Base-by-base conservation (phyloP, 1,284 basidiomycete genomes). In the Malassezia globosa region DNA sequence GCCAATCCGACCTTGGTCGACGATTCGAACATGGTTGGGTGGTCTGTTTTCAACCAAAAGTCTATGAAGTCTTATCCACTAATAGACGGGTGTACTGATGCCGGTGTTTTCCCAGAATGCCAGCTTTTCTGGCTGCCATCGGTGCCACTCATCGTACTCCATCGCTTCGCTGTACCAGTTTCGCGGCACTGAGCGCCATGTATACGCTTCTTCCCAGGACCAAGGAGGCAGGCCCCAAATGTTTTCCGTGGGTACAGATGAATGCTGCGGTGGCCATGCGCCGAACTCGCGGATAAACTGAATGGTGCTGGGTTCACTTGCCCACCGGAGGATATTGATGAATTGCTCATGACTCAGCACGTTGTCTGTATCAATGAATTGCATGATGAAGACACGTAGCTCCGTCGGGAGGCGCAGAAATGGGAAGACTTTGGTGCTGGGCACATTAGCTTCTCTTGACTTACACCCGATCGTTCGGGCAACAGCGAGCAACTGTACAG, bases 61-160 rank as follows among this genome's bases (percentile, higher is more conserved):
- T n/a, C n/a, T n/a, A n/a, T n/a, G n/a, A n/a, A n/a, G n/a, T n/a
- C n/a, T n/a, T n/a, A n/a, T n/a, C n/a, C 26, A 27, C 25, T 26
- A 41, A 27, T 41, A 18, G 21, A 24, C n/a, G n/a, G n/a, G n/a
- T n/a, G n/a, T n/a, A n/a, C n/a, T 34, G 16, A 38, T 39, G 10
- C 38, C 44, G 7, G 49, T 51, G 25, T 44, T 46, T 22, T 51
- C 49, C 49, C 42, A 46, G 29, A 51, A 51, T 5, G 49, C 49
- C 7, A 46, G 37, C 35, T 34, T 8, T 13, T 27, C 49, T 7
- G 43, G 49, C 27, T 35, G 18, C 5, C 13, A 19, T 14, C 24
- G 24, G 24, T 36, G 8, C 4, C n/a, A 6, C 33, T 40, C 38
- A 8, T 21, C 27, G 23, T 46, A 35, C 24, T 46, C 49, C 25